phyloP scores from a whole-genome alignment of 202 grass and related monocot genomes.

The Schoenoplectus tabernaemontani region DNA sequence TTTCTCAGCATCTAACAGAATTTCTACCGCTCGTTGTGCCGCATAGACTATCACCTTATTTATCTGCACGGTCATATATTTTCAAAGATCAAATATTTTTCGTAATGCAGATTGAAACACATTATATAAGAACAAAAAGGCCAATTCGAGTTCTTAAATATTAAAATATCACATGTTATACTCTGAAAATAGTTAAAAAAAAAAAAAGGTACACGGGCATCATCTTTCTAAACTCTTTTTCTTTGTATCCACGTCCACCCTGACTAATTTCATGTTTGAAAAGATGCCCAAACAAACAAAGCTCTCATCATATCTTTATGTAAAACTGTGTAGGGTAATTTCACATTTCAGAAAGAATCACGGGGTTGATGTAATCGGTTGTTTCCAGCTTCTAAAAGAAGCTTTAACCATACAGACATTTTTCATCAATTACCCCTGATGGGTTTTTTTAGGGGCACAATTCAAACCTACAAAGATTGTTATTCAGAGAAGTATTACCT shows the following conservation, averaged over 20 bases:
- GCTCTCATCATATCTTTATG: background rate
- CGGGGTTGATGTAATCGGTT: background rate
- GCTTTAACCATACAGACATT: background rate
- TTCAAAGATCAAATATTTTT: background rate
- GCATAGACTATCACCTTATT: constrained; percentile 2
- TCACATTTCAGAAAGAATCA: background rate
- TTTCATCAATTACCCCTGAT: background rate
- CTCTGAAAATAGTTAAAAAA: no score
- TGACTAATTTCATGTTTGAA: background rate
- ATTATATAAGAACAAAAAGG: background rate
- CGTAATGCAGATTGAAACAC: background rate
- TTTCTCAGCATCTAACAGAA: background rate
- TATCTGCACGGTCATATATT: background rate
- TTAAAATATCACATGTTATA: no score
- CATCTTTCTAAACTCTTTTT: background rate
- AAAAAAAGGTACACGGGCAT: background rate
- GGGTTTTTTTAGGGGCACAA: background rate
- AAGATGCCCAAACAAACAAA: background rate
- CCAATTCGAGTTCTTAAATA: background rate
- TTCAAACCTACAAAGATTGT: background rate
- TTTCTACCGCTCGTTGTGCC: background rate
- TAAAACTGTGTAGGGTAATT: background rate
- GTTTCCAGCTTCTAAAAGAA: background rate
- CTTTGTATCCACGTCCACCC: background rate
- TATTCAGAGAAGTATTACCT: constrained; percentile 32